Percentiles rank a stretch among this genome's conserved stretches.
phyloP scores from a whole-genome alignment of 2,329 filamentous ascomycete species.

The Cordyceps tenuipes region DNA sequence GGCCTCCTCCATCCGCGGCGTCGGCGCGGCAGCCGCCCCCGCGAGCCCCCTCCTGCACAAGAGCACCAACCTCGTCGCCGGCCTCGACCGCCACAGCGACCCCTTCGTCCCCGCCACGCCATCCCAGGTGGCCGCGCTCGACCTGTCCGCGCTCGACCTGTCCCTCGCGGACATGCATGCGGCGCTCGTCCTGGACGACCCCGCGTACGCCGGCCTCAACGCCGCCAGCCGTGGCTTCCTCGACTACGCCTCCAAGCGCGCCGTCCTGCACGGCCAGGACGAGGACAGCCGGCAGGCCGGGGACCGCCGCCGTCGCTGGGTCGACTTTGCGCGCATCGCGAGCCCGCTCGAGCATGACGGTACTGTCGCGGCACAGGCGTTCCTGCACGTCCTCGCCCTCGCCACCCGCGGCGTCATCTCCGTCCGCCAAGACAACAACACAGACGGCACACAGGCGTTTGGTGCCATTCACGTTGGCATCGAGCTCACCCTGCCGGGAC shows the following conservation, averaged over 20 bases:
- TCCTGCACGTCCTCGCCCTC: slow-evolving; percentile 64
- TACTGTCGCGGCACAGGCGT: slow-evolving; percentile 63
- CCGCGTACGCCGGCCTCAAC: slow-evolving; percentile 30
- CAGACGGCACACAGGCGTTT: slow-evolving; percentile 29
- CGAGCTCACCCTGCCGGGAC: slow-evolving; percentile 12
- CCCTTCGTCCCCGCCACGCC: slow-evolving; percentile 23
- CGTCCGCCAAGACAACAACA: slow-evolving; percentile 49
- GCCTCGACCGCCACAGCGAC: slow-evolving; percentile 42
- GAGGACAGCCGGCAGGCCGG: slow-evolving; percentile 12
- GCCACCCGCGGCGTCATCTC: slow-evolving; percentile 56
- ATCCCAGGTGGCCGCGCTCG: slow-evolving; percentile 22
- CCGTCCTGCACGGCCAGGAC: slow-evolving; percentile 25
- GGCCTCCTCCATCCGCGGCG: slow-evolving; percentile 35
- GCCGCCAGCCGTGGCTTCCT: slow-evolving; percentile 39
- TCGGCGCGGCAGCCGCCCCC: neutral
- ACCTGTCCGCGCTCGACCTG: slow-evolving; percentile 27
- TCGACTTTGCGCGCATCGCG: slow-evolving; percentile 64
- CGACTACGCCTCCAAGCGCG: slow-evolving; percentile 31
- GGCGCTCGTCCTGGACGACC: slow-evolving; percentile 14
- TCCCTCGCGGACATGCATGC: slow-evolving; percentile 18
- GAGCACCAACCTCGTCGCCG: slow-evolving; percentile 24
- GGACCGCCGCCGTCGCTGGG: slow-evolving; percentile 30
- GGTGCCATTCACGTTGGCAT: slow-evolving; percentile 40
- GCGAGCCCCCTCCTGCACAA: slow-evolving; percentile 30
- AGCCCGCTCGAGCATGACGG: slow-evolving; percentile 44